Evolutionary conservation across 331 rosid species (phyloP).

Genomic region (Ulmus americana): DNA sequence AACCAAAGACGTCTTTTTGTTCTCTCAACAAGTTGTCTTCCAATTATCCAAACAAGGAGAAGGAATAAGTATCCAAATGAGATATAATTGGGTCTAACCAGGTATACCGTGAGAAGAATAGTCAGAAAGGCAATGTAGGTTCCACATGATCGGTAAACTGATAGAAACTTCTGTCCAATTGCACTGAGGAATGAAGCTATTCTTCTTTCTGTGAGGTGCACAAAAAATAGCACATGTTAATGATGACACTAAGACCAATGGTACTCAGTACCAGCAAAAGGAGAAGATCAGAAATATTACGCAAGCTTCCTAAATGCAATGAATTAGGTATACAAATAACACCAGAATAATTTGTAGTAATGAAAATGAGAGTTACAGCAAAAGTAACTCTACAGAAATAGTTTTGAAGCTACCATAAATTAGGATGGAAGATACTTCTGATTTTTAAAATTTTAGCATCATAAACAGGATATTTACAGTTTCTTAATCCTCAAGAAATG

Average conservation of each 20-base stretch:
- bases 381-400: neutral
- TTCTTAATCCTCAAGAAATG: constrained; percentile 10
- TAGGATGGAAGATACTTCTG: neutral
- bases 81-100: constrained; percentile 73
- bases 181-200: constrained; percentile 77
- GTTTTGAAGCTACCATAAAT: neutral
- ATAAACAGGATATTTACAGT: neutral
- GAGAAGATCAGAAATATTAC: neutral
- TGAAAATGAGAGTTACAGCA: neutral
- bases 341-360: neutral
- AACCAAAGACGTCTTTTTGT: constrained; percentile 82
- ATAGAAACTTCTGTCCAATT: constrained; percentile 80
- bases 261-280: constrained; percentile 4
- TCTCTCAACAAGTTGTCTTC: constrained; percentile 86
- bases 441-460: constrained; percentile 5
- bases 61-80: constrained; percentile 83
- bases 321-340: neutral
- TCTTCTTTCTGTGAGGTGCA: constrained; percentile 65
- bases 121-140: constrained; percentile 85
- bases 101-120: constrained; percentile 74
- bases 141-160: constrained; percentile 88
- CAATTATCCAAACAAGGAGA: constrained; percentile 88
- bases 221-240: constrained; percentile 27
- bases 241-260: constrained; percentile 18
- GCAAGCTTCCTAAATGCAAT: constrained; percentile 12